Conservation (phyloP, 2,329 filamentous ascomycete genomes). For the Penicillium verrucosum region DNA sequence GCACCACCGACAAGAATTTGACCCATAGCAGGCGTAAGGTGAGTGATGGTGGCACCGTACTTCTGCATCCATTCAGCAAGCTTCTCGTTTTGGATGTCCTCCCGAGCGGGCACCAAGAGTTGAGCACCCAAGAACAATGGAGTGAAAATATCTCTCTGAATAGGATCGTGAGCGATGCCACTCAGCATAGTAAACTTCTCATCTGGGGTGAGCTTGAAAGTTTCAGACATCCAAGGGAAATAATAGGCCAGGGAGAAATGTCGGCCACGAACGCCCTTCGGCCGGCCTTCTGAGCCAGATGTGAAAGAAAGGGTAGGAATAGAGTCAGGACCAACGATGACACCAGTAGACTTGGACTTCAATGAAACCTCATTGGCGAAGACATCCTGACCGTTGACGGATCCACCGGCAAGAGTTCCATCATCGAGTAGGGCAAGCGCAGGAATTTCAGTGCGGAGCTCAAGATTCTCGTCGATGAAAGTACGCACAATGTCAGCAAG, state of each 20-base stretch:
- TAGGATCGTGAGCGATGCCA: conserved; percentile 69
- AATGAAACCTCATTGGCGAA: conserved; percentile 54
- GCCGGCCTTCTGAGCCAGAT: conserved; percentile 69
- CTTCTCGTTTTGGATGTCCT: conserved; percentile 82
- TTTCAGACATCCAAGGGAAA: conserved; percentile 89
- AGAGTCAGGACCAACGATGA: conserved; percentile 82
- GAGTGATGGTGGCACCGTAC: conserved; percentile 71
- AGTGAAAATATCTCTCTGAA: conserved; percentile 74
- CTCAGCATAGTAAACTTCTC: conserved; percentile 78
- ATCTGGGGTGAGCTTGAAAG: conserved; percentile 68
- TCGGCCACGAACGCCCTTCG: conserved; percentile 82
- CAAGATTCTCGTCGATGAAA: conserved; percentile 71
- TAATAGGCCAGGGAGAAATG: conserved; percentile 85
- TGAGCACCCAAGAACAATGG: conserved; percentile 82
- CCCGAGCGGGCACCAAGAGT: conserved; percentile 72
- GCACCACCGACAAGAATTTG: conserved; percentile 89
- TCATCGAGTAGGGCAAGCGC: conserved; percentile 68
- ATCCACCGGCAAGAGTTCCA: conserved; percentile 69
- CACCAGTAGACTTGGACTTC: conserved; percentile 60
- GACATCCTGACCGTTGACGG: conserved; percentile 63
- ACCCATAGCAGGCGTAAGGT: conserved; percentile 94
- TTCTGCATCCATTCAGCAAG: conserved; percentile 85
- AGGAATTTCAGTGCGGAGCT: conserved; percentile 71
- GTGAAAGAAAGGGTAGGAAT: conserved; percentile 73
- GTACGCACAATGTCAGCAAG: conserved; percentile 57